Base-by-base conservation (phyloP, 2,329 filamentous ascomycete genomes). In the Penicillium sp. region DNA sequence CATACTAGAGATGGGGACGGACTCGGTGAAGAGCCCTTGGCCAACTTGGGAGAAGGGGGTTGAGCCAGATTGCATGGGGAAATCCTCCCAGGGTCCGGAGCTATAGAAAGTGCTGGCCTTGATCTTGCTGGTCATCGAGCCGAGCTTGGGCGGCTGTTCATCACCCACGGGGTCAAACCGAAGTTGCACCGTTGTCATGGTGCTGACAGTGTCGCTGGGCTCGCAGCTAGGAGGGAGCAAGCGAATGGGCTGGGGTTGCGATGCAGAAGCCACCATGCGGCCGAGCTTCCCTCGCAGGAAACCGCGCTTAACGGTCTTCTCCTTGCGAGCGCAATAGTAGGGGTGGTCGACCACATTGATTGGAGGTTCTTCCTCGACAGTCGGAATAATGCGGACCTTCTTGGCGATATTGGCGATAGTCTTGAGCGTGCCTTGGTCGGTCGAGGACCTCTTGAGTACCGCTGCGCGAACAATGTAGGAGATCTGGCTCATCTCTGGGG, bases 401-500 rank as follows among this genome's bases (percentile, higher is more conserved):
- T 82, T 82, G 8, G 76, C 76, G 50, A 81, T 80, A 15, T 84
- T 80, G 4, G 75, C 80, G n/a, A 88, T 65, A 0, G 81, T 69
- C 10, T 76, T 74, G 1, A 77, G 58, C 43, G 70, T 72, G 31
- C 72, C 73, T n/a, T 79, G 76, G 8, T 54, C 75, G 63, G 35
- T 78, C 72, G 43, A 73, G 68, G 45, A 67, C 56, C 56, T 54
- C 54, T 77, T 80, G 10, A 76, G 68, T 20, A 86, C 70, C 37
- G 78, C 78, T 11, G 79, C 80, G 37, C 81, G 78, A 58, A 89
- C 77, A 1, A 77, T 78, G 66, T 89, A 90, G 2, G 77, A 76
- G 48, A 89, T 83, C 68, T 81, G 84, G 37, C 81, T 78, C 86
- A 89, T 88, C 8, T 86, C 81, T 0, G 87, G 87, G 2, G 84